Evolutionary conservation across 805 yeast species (phyloP).

Genomic region (Kazachstania psychrophila): DNA sequence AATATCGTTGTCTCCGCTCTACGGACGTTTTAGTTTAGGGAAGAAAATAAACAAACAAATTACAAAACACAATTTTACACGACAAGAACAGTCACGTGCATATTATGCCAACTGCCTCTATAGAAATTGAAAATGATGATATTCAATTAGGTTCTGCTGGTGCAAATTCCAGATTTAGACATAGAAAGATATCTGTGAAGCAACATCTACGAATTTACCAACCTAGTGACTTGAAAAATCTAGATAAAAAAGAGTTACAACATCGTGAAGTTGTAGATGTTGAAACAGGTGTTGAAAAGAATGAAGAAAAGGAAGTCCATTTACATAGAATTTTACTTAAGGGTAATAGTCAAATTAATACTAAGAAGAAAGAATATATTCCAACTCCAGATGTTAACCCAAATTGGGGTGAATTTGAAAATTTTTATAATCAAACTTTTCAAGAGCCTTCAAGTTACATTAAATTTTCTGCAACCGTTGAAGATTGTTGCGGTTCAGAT

Average conservation of each 20-base stretch:
- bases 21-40: no score
- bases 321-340: constrained; percentile 84
- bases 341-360: constrained; percentile 12
- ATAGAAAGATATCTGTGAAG: constrained; percentile 88
- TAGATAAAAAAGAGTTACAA: constrained; percentile 45
- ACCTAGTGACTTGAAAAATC: constrained; percentile 71
- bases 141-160: constrained; percentile 5
- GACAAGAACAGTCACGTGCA: not conserved
- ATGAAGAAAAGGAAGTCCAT: constrained; percentile 95
- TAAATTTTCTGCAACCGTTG: constrained; percentile 89
- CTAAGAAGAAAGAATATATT: constrained; percentile 48
- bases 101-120: not conserved
- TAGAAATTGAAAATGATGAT: constrained; percentile 1
- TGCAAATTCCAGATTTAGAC: constrained; percentile 71
- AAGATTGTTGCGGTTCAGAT: constrained; percentile 78
- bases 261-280: constrained; percentile 82
- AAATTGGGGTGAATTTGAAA: constrained; percentile 66
- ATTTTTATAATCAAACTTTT: constrained; percentile 62
- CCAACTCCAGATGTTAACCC: constrained; percentile 95
- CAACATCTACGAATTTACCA: constrained; percentile 70
- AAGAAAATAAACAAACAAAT: no score
- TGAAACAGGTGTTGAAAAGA: constrained; percentile 96
- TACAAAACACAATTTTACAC: no score
- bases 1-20: no score
- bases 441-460: constrained; percentile 70